These are phyloP conservation scores for Trypanosomatidae sp. DNA, from an alignment of 208 protist species.

Conservation along the genomic window DNA sequence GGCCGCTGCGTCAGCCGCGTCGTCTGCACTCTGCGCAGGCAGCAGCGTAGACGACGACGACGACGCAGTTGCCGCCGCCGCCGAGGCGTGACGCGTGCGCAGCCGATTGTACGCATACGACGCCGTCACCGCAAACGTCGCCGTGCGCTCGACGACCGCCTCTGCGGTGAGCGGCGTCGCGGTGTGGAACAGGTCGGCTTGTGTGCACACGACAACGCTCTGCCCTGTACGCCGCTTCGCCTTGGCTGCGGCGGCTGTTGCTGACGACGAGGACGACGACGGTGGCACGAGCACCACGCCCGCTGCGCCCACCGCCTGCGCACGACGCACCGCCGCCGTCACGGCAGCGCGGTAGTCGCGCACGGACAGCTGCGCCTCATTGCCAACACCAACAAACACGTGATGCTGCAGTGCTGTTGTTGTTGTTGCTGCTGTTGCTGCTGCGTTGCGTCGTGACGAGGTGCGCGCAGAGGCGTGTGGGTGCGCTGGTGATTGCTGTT, in stretches of 20 bases:
- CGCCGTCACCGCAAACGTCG: slow-evolving; percentile 48
- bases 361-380: slow-evolving; percentile 10
- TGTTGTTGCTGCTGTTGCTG: too few relatives aligned
- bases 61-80: neutral
- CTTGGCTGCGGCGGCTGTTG: slow-evolving; percentile 1
- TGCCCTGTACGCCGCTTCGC: neutral
- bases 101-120: slow-evolving; percentile 67
- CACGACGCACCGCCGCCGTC: slow-evolving; percentile 52
- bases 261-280: neutral
- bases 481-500: too few relatives aligned
- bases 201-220: slow-evolving; percentile 5
- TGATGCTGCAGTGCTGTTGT: slow-evolving; percentile 1
- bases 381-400: slow-evolving; percentile 13
- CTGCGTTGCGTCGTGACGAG: too few relatives aligned
- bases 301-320: slow-evolving; percentile 12
- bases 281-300: slow-evolving; percentile 10
- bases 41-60: neutral
- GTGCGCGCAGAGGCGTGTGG: too few relatives aligned
- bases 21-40: neutral
- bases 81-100: slow-evolving; percentile 5
- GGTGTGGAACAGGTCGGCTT: slow-evolving; percentile 19
- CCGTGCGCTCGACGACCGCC: slow-evolving; percentile 58
- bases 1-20: neutral
- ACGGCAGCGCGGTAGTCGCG: slow-evolving; percentile 58
- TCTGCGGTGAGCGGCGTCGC: slow-evolving; percentile 12